Conservation (phyloP, 2,329 filamentous ascomycete species). For the Chaetothyriales sp. region DNA sequence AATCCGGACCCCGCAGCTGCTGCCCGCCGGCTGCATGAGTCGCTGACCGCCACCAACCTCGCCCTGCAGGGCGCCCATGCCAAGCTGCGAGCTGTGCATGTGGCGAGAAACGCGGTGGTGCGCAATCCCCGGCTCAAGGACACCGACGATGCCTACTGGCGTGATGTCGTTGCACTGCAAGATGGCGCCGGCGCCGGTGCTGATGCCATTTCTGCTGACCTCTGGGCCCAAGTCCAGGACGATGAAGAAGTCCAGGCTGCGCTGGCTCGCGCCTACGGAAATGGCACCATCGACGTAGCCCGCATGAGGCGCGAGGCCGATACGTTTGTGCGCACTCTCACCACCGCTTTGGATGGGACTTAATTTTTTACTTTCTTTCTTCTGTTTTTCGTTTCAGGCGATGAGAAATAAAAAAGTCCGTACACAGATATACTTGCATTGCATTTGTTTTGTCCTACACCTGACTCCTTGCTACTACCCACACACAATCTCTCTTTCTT, state of each 20-base stretch:
- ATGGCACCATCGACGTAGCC: constrained; percentile 26
- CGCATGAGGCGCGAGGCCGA: constrained; percentile 28
- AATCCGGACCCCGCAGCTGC: constrained; percentile 46
- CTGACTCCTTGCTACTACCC: not conserved
- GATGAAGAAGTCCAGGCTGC: constrained; percentile 49
- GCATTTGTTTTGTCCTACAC: not conserved
- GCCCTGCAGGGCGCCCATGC: constrained; percentile 45
- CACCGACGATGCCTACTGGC: constrained; percentile 60
- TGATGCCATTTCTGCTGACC: constrained; percentile 37
- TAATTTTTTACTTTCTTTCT: not conserved
- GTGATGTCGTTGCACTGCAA: constrained; percentile 33
- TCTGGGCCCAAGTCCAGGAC: constrained; percentile 56
- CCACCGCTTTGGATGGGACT: constrained; percentile 23
- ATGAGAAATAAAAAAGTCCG: not conserved
- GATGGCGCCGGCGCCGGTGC: constrained; percentile 44
- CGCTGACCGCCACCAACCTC: constrained; percentile 32
- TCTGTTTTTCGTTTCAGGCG: no score
- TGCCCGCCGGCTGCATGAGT: constrained; percentile 17
- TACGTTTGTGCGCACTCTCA: constrained; percentile 30
- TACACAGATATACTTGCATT: not conserved
- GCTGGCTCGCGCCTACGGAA: constrained; percentile 56
- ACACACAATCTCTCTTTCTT: not conserved
- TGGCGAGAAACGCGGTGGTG: constrained; percentile 65
- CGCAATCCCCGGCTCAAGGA: constrained; percentile 57
- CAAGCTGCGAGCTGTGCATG: constrained; percentile 56